These are phyloP conservation scores for Thalassiosira profunda DNA, from an alignment of 108 stramenopile species.

Conservation along the genomic window DNA sequence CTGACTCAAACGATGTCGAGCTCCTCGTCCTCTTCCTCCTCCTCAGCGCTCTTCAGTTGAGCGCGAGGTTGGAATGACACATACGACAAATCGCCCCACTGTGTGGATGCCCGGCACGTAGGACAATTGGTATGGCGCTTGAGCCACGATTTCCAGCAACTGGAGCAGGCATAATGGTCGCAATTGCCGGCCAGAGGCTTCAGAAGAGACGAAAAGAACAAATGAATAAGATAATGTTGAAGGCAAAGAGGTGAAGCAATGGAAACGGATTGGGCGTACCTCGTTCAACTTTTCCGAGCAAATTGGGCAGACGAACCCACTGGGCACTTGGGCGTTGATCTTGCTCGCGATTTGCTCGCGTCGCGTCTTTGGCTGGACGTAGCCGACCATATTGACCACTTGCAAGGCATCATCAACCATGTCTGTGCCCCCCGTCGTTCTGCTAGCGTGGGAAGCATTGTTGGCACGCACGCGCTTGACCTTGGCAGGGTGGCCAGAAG, in stretches of 20 bases:
- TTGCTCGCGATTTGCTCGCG: constrained; percentile 14
- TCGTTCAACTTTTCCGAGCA: constrained; percentile 43
- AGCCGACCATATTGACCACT: constrained; percentile 13
- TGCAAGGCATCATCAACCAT: constrained; percentile 6
- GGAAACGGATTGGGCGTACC: constrained; percentile 26
- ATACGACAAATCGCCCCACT: no score
- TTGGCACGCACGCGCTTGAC: background rate
- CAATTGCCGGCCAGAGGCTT: constrained; percentile 57
- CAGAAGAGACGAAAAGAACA: background rate
- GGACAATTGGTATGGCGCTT: constrained; percentile 62
- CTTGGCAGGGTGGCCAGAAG: no score
- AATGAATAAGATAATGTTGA: background rate
- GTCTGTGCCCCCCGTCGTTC: no score
- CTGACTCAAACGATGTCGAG: no score
- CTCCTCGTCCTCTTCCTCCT: no score
- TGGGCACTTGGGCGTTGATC: constrained; percentile 61
- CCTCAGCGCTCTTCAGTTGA: no score
- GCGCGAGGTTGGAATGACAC: no score
- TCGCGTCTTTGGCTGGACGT: constrained; percentile 6
- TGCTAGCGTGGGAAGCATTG: no score
- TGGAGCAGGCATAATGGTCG: constrained; percentile 57
- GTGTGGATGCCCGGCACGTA: constrained; percentile 48
- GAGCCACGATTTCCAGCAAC: constrained; percentile 81
- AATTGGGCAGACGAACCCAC: constrained; percentile 52
- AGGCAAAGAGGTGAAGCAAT: background rate